phyloP scores from a whole-genome alignment of 352 stramenopile genomes.

The Globisporangium echinulatum region DNA sequence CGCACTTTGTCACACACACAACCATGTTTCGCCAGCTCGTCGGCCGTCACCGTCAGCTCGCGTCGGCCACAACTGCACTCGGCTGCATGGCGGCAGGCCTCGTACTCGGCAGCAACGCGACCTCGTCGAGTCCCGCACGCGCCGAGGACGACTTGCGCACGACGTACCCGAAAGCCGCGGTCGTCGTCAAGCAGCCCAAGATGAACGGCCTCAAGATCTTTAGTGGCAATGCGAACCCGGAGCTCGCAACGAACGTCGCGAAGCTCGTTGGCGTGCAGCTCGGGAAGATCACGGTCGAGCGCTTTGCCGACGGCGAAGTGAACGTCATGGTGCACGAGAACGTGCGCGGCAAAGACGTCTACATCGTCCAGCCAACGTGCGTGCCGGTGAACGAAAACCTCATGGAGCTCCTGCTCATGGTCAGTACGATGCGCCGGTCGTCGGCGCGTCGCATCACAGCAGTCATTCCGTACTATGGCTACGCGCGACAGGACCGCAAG shows the following conservation, averaged over 20 bases:
- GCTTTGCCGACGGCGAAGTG: constrained; percentile 99
- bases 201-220: constrained; percentile 96
- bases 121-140: constrained; percentile 20
- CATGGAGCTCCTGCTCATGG: constrained; percentile 98
- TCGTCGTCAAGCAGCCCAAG: constrained; percentile 82
- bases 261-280: constrained; percentile 96
- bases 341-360: constrained; percentile 99
- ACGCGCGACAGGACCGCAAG: constrained; percentile 89
- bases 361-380: constrained; percentile 99
- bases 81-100: constrained; percentile 38
- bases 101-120: constrained; percentile 29
- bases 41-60: constrained; percentile 40
- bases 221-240: constrained; percentile 96
- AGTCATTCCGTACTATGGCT: constrained; percentile 96
- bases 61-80: constrained; percentile 41
- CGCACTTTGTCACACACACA: not conserved
- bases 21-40: constrained; percentile 70
- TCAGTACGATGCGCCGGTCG: constrained; percentile 96
- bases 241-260: constrained; percentile 95
- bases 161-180: constrained; percentile 40
- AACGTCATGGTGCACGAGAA: constrained; percentile 99
- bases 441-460: constrained; percentile 98
- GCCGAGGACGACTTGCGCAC: constrained; percentile 38
- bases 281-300: constrained; percentile 96
- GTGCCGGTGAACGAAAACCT: constrained; percentile 99